Evolutionary conservation across 306 rosid species (phyloP), one percentile per base, ranked within the genome.

Genomic region (Urtica urens): DNA sequence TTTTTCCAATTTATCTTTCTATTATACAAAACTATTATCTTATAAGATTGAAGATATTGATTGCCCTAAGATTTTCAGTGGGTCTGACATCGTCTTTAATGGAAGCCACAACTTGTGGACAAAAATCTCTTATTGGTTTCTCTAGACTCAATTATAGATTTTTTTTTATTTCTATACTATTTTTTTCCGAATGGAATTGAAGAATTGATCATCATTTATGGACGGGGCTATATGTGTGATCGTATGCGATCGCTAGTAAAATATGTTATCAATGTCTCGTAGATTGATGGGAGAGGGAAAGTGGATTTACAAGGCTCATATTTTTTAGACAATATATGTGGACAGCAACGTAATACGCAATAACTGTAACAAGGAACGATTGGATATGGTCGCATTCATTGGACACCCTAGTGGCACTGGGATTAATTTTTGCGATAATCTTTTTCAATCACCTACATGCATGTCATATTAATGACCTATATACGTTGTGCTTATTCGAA

Each of bases 21-120:
- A 39, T 15, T n/a, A 3, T 5, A 39, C 24, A 35, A 41, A 63
- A 37, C 49, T 23, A 35, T 48, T 31, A 31, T 39, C 57, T n/a
- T n/a, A n/a, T n/a, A n/a, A n/a, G n/a, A n/a, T n/a, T n/a, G n/a
- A n/a, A n/a, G n/a, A n/a, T n/a, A n/a, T n/a, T n/a, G n/a, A n/a
- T 44, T 62, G 23, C 23, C 42, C 28, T 48, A 44, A 48, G 58
- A 42, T 69, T 69, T 15, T 50, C 58, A 39, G 23, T 51, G 22
- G 38, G 66, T 69, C 59, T 22, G 57, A 52, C 65, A 34, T 24
- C 10, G 38, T 52, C 55, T 46, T 25, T 21, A 59, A 39, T 31
- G 58, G 20, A 38, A 27, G 59, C 43, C 66, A 63, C 62, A 55
- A 57, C 38, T 2, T 54, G 60, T 60, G 72, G 69, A 53, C 59